These are phyloP conservation scores for Nicotiana sylvestris DNA, from an alignment of 257 asterid genomes.

Conservation along the genomic window DNA sequence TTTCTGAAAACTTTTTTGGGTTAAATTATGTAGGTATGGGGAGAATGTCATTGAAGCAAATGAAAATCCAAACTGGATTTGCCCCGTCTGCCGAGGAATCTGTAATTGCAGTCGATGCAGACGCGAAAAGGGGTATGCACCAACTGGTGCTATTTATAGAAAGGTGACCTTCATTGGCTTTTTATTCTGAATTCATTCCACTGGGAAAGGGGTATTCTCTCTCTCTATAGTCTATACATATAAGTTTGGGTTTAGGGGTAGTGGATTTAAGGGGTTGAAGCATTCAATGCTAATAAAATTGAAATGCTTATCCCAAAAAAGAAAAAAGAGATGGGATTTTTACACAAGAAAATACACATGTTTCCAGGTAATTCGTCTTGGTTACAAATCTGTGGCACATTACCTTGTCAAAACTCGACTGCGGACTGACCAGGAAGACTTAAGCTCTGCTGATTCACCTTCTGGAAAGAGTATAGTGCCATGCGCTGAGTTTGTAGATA, in stretches of 20 bases:
- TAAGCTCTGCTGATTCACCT: conserved; percentile 16
- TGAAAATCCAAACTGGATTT: conserved; percentile 50
- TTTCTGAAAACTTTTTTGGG: neutral
- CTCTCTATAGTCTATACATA: neutral
- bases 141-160: conserved; percentile 50
- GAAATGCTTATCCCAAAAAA: no score
- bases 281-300: no score
- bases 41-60: conserved; percentile 62
- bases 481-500: conserved; percentile 9
- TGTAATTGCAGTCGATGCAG: conserved; percentile 80
- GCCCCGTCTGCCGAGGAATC: conserved; percentile 74
- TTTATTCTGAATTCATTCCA: conserved; percentile 1
- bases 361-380: conserved; percentile 42
- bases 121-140: conserved; percentile 51
- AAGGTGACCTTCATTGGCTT: conserved; percentile 30
- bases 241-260: neutral
- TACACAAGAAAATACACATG: neutral
- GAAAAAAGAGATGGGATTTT: no score
- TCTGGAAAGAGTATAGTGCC: conserved; percentile 19
- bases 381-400: conserved; percentile 80
- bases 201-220: neutral
- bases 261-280: no score
- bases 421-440: conserved; percentile 16
- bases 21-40: conserved; percentile 45
- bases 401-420: conserved; percentile 46